Evolutionary conservation across 2,329 filamentous ascomycete species (phyloP), one percentile per base, ranked within the genome.

Genomic region (Hypomyces perniciosus): DNA sequence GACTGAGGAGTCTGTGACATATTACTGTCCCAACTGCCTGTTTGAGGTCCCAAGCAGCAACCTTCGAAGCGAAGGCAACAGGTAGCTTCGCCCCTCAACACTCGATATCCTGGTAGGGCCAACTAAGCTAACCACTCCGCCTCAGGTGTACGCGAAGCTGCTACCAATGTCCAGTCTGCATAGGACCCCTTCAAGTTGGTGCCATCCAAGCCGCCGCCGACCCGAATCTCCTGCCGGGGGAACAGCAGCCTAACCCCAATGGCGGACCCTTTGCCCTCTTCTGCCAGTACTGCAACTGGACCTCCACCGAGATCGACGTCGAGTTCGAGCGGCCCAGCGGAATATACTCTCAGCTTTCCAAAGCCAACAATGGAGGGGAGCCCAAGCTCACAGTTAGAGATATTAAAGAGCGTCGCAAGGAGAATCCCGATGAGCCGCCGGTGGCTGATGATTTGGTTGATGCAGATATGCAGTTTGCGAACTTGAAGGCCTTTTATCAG

Each of bases 21-120:
- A 90, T 77, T 99, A 89, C 70, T 99, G 93, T 63, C 93, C 93
- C 5, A 92, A 84, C 66, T 99, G 93, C 66, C 72, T 99, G 51
- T 97, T 99, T 63, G 93, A 99, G 69, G 92, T 96, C 31, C 90
- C 92, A 5, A 95, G 88, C 67, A 95, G 89, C 63, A 90, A 90
- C 63, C 82, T 97, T 42, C 90, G 92, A 70, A 88, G 85, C 60
- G 93, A 99, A 64, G 91, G 91, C 40, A 96, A 96, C 70, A 84
- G 90, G 90, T 95, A 77, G 54, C 74, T 41, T 8, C n/a, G 27
- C 38, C 34, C 30, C 39, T 46, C 33, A 38, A 30, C 13, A n/a
- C 38, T n/a, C 3, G 7, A 5, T 8, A 27, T 30, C 9, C n/a
- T 46, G 28, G 27, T 37, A 30, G 5, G 6, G n/a, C 29, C 1